These are phyloP conservation scores for Metarhizium robertsii DNA, from an alignment of 2,329 filamentous ascomycete species.

Conservation along the genomic window DNA sequence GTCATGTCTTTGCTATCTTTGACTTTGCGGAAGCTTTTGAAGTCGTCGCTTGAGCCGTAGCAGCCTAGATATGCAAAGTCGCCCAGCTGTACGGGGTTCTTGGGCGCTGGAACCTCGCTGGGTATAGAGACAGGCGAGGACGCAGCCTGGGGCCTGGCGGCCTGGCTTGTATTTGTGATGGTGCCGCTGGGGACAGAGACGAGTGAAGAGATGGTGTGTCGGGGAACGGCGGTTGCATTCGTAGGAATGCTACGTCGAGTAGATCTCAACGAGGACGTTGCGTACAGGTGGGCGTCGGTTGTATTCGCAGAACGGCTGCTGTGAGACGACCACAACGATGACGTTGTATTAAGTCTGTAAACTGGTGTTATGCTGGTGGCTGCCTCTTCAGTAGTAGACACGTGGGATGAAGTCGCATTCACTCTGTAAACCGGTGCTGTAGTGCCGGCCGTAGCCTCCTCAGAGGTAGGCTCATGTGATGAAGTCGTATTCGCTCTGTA, in stretches of 20 bases:
- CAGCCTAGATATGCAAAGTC: constrained; percentile 30
- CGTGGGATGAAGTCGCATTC: too few relatives aligned
- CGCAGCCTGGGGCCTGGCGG: background rate
- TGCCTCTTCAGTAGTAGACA: too few relatives aligned
- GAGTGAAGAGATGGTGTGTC: background rate
- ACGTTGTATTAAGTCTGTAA: background rate
- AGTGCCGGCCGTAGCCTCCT: too few relatives aligned
- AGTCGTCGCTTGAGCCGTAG: constrained; percentile 28
- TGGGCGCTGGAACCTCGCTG: constrained; percentile 7
- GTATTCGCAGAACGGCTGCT: background rate
- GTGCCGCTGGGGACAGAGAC: background rate
- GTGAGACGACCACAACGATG: background rate
- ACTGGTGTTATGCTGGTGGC: too few relatives aligned
- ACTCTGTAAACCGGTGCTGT: too few relatives aligned
- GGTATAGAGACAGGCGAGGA: constrained; percentile 3
- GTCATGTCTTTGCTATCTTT: constrained; percentile 27
- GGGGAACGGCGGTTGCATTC: background rate
- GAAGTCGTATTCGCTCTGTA: background rate
- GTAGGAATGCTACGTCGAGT: background rate
- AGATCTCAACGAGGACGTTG: background rate
- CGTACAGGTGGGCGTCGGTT: background rate
- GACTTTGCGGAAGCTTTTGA: constrained; percentile 23
- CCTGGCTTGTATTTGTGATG: background rate
- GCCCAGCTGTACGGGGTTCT: constrained; percentile 23
- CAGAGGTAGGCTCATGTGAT: background rate